Evolutionary conservation across 1,284 basidiomycete species (phyloP).

Genomic region (Rhodotorula sp.): DNA sequence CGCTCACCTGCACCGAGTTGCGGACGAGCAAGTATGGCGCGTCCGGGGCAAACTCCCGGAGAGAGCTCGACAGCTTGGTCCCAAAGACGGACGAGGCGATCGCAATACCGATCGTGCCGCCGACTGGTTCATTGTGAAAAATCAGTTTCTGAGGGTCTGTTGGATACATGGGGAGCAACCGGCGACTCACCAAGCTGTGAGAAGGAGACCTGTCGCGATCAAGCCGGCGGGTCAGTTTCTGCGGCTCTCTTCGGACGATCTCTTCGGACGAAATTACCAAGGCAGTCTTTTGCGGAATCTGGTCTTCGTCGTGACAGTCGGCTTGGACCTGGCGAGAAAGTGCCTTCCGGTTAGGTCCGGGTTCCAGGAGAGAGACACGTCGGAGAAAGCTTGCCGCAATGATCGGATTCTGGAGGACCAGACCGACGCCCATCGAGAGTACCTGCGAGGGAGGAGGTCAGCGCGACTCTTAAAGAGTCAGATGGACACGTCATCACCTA

Average conservation of each 20-base stretch:
- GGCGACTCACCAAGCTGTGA: conserved; percentile 11
- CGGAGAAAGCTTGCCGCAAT: conserved; percentile 44
- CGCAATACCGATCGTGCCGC: conserved; percentile 51
- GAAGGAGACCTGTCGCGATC: conserved; percentile 17
- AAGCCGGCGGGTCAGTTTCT: not conserved
- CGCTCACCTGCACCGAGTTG: conserved; percentile 38
- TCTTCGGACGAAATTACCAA: not conserved
- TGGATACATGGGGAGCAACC: conserved; percentile 23
- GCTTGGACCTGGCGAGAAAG: conserved; percentile 47
- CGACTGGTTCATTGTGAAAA: conserved; percentile 51
- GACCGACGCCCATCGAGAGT: conserved; percentile 44
- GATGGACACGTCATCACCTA: conserved; percentile 24
- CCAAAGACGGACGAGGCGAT: conserved; percentile 52
- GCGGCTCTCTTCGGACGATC: not conserved
- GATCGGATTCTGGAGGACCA: conserved; percentile 50
- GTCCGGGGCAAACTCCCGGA: conserved; percentile 42
- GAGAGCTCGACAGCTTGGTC: conserved; percentile 43
- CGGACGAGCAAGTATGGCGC: conserved; percentile 37
- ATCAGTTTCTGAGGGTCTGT: conserved; percentile 43
- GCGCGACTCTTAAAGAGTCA: not conserved
- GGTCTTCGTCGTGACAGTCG: conserved; percentile 48
- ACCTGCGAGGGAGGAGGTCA: not conserved
- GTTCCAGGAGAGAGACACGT: no score
- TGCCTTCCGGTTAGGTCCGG: not conserved
- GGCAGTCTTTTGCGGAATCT: conserved; percentile 34